Conservation (phyloP, 345 rosid genomes). For the Melaleuca quinquenervia region DNA sequence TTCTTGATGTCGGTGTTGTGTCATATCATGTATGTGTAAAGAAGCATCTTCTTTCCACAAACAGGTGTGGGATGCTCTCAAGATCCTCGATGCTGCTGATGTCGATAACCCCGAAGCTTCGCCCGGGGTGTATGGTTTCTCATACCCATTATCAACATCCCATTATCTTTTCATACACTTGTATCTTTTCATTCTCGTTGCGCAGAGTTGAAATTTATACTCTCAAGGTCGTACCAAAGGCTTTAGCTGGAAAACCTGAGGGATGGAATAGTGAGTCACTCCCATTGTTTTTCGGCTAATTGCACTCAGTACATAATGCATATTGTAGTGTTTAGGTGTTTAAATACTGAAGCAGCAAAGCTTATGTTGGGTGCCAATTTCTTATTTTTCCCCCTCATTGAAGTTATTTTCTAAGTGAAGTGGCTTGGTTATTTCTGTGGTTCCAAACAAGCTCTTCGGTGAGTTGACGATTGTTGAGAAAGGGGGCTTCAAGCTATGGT, state of each 20-base stretch:
- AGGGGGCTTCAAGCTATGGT: neutral
- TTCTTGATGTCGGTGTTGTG: neutral
- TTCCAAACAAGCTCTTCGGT: neutral
- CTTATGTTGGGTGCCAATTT: neutral
- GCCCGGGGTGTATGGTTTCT: neutral
- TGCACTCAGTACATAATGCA: neutral
- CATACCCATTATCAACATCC: neutral
- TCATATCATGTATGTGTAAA: too few species aligned
- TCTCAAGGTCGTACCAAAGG: neutral
- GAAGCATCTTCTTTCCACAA: neutral
- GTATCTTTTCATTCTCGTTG: neutral
- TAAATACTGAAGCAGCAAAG: neutral
- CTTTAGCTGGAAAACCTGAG: conserved; percentile 5
- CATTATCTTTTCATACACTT: neutral
- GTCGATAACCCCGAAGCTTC: conserved; percentile 3
- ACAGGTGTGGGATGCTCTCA: conserved; percentile 10
- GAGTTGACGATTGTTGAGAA: neutral
- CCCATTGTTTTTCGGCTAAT: neutral
- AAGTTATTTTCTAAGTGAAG: neutral
- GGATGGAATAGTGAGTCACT: conserved; percentile 8
- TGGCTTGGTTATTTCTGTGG: neutral
- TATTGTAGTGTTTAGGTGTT: neutral
- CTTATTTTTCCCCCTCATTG: neutral
- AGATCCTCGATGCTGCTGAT: conserved; percentile 6
- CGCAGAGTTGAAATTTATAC: conserved; percentile 5